Conservation (phyloP, 2,329 filamentous ascomycete species). For the Pseudofabraea citricarpa region DNA sequence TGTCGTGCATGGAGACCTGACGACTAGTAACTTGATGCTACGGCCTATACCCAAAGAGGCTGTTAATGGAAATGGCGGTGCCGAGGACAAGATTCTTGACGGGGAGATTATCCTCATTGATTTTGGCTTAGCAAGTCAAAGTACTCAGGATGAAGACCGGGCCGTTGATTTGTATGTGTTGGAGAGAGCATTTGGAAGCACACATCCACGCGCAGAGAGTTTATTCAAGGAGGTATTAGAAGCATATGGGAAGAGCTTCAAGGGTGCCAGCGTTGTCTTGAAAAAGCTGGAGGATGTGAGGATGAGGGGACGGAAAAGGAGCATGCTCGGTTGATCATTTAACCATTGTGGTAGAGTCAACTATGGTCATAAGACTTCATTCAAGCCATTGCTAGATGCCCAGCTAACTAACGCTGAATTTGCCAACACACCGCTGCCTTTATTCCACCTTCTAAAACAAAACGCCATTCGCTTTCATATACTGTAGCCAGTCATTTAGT, state of each 20-base stretch:
- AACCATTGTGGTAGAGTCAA: too few relatives aligned
- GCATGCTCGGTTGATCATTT: constrained; percentile 78
- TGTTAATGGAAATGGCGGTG: constrained; percentile 13
- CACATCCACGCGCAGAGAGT: constrained; percentile 79
- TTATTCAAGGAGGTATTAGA: constrained; percentile 70
- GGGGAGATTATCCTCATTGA: constrained; percentile 90
- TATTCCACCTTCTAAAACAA: too few relatives aligned
- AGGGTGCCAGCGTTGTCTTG: constrained; percentile 69
- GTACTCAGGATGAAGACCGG: constrained; percentile 80
- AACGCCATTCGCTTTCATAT: too few relatives aligned
- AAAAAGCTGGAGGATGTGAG: constrained; percentile 86
- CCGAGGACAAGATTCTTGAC: constrained; percentile 34
- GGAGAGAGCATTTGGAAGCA: constrained; percentile 90
- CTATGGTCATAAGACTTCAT: too few relatives aligned
- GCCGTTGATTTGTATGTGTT: constrained; percentile 96
- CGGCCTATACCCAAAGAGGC: constrained; percentile 25
- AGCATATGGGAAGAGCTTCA: constrained; percentile 70
- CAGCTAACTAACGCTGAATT: too few relatives aligned
- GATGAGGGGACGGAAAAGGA: constrained; percentile 90
- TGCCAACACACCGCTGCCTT: too few relatives aligned
- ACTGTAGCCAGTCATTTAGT: not conserved
- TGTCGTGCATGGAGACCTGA: constrained; percentile 90
- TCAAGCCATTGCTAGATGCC: too few relatives aligned
- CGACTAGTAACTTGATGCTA: constrained; percentile 95
- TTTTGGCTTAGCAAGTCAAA: constrained; percentile 84